Evolutionary conservation across 345 rosid species (phyloP).

Genomic region (Brassica juncea): DNA sequence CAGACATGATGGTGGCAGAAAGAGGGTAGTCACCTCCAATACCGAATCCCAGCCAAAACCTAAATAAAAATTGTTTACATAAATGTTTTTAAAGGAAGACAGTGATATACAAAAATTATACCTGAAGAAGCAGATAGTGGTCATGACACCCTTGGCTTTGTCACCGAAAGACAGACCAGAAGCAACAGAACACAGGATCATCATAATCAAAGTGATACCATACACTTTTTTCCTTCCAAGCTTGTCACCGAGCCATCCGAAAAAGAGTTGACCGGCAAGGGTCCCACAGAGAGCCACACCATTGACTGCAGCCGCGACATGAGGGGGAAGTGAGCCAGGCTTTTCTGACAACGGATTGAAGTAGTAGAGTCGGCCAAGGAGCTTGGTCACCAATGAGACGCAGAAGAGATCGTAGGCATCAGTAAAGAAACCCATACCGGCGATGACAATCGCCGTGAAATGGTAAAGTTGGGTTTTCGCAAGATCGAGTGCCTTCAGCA

Average conservation of each 20-base stretch:
- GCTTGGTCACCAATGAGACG: conserved; percentile 43
- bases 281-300: conserved; percentile 46
- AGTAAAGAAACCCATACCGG: conserved; percentile 54
- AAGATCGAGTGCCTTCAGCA: conserved; percentile 48
- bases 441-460: conserved; percentile 48
- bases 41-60: conserved; percentile 83
- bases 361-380: conserved; percentile 54
- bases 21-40: conserved; percentile 88
- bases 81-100: neutral
- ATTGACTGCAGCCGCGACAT: conserved; percentile 43
- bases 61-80: neutral
- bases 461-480: conserved; percentile 52
- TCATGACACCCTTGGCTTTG: conserved; percentile 33
- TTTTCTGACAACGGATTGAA: conserved; percentile 18
- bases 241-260: conserved; percentile 52
- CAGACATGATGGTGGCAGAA: conserved; percentile 86
- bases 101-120: neutral
- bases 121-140: conserved; percentile 49
- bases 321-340: conserved; percentile 47
- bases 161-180: conserved; percentile 45
- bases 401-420: conserved; percentile 56
- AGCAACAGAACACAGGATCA: conserved; percentile 41
- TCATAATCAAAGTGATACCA: conserved; percentile 45
- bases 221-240: conserved; percentile 46
- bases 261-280: conserved; percentile 45